phyloP scores from a whole-genome alignment of 371 early-diverging fungal genomes.

The Catenaria anguillulae region DNA sequence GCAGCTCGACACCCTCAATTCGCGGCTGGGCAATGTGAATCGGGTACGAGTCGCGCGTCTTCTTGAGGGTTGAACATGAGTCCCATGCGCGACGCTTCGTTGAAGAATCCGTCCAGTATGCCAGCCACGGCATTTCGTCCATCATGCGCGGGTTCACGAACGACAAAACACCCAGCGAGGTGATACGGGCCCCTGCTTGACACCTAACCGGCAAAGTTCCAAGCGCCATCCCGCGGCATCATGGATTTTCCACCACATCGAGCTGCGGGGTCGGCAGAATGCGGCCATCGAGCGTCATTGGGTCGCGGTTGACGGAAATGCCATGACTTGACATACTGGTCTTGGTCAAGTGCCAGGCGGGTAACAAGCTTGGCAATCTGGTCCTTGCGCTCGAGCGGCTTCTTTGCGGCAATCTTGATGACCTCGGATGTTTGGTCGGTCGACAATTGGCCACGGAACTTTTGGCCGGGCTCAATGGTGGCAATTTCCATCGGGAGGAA shows the following conservation, averaged over 20 bases:
- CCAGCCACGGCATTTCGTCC: neutral
- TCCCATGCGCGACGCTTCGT: neutral
- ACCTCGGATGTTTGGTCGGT: slow-evolving; percentile 14
- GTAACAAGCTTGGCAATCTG: neutral
- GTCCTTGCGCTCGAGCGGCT: neutral
- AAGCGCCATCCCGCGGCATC: slow-evolving; percentile 8
- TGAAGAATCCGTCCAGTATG: neutral
- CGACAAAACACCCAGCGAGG: neutral
- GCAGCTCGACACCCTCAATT: slow-evolving; percentile 40
- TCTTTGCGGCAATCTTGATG: neutral
- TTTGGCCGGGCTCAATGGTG: slow-evolving; percentile 30
- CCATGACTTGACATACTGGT: slow-evolving; percentile 22
- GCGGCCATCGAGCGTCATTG: neutral
- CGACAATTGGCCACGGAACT: slow-evolving; percentile 28
- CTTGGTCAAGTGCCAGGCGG: slow-evolving; percentile 29
- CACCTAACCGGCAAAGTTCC: slow-evolving; percentile 12
- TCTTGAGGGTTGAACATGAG: neutral
- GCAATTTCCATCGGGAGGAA: slow-evolving; percentile 40
- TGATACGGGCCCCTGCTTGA: neutral
- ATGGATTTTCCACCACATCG: neutral
- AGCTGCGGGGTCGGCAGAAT: neutral
- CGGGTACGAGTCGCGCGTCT: neutral
- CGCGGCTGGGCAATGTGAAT: slow-evolving; percentile 22
- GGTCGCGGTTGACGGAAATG: neutral
- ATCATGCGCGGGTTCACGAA: neutral